Percentiles rank a stretch among this genome's conserved stretches.
phyloP scores from a whole-genome alignment of 164 flowering plant genomes.

The Buxus sempervirens region DNA sequence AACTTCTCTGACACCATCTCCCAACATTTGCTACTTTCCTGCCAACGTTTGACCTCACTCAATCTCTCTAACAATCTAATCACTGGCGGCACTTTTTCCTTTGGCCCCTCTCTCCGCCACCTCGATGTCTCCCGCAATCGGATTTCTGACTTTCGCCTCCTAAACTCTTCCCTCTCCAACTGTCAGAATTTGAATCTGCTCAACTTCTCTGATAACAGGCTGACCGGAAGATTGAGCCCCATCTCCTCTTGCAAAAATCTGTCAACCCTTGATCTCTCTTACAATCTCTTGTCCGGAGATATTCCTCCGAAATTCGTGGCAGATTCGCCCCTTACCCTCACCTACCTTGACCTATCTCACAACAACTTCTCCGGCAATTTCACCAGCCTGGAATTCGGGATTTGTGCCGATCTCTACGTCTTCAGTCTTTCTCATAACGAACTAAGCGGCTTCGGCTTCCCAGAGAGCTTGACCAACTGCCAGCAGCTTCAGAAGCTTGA shows the following conservation, averaged over 20 bases:
- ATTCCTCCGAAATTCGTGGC: conserved; percentile 31
- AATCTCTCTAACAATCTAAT: conserved; percentile 55
- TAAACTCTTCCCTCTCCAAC: conserved; percentile 28
- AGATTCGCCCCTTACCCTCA: conserved; percentile 25
- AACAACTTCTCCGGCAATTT: conserved; percentile 64
- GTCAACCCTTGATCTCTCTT: conserved; percentile 47
- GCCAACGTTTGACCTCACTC: conserved; percentile 34
- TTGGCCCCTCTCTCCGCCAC: conserved; percentile 39
- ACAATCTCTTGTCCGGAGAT: conserved; percentile 45
- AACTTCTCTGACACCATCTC: conserved; percentile 42
- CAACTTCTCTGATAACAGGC: conserved; percentile 54
- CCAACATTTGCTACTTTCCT: conserved; percentile 26
- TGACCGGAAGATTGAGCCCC: conserved; percentile 34
- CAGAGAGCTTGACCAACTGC: conserved; percentile 40
- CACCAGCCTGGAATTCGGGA: conserved; percentile 38
- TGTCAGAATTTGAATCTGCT: conserved; percentile 47
- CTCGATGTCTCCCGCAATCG: conserved; percentile 65
- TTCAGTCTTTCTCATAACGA: conserved; percentile 50
- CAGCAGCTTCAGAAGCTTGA: conserved; percentile 45
- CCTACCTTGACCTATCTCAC: conserved; percentile 48
- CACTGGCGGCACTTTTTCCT: conserved; percentile 31
- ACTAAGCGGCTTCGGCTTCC: conserved; percentile 41
- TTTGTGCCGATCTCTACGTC: conserved; percentile 49
- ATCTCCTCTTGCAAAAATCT: conserved; percentile 38
- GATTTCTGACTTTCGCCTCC: conserved; percentile 37